Base-by-base conservation (phyloP, 2,329 filamentous ascomycete species). In the Apiospora rasikravindrae region DNA sequence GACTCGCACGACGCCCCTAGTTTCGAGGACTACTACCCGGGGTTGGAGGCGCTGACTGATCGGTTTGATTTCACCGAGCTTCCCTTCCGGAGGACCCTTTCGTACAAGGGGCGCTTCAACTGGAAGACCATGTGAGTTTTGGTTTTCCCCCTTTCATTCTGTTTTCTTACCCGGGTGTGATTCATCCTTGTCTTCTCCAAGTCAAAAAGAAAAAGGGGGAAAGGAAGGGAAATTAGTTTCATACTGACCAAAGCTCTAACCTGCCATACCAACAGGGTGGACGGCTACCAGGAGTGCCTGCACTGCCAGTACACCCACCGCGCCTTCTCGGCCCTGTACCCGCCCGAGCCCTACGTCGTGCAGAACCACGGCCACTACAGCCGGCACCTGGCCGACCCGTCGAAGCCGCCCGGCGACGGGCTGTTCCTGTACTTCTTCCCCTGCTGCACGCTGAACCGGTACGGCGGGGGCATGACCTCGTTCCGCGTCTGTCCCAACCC, bases 301-400 rank as follows among this genome's bases (percentile, higher is more conserved):
- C 87, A 89, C 77, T 89, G 87, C 79, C 85, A 87, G 76, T 89
- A 89, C 78, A 89, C 88, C 0, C 88, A 90, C 73, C 87, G 87
- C 0, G 86, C 85, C 6, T 89, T 89, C 78, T 85, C 84, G 26
- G 81, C 87, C 72, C 85, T 83, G 73, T 90, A 89, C 71, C 86
- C 87, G 6, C 86, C 87, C 3, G 87, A 86, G 0, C 88, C 86
- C 77, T 89, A 89, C 77, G 82, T 83, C 22, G 87, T 90, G 5
- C 82, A 84, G 72, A 89, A 89, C 77, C 84, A 87, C 74, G 80
- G 81, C 57, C 89, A 89, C 73, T 89, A 88, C 77, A 87, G 84
- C 1, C 86, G 87, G 75, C 88, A 90, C 74, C 82, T 89, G 44
- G 86, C 87, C 0, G 87, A 89, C 70, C 86, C 88, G 0, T 81